Conservation (phyloP, 805 yeast genomes). For the Yamadazyma laniorum region DNA sequence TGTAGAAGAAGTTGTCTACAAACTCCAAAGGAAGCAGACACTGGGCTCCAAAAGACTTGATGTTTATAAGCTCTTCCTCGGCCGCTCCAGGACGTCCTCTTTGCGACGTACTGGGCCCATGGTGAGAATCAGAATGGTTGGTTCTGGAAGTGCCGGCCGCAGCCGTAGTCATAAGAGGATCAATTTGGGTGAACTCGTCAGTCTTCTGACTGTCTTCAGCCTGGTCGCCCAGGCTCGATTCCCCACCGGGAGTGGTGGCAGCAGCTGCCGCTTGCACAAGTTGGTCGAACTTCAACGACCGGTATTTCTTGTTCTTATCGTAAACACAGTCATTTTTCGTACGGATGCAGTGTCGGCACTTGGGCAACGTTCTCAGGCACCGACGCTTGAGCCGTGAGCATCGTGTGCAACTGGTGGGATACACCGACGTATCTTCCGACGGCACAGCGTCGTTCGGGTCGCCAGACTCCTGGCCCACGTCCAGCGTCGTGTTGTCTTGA, state of each 20-base stretch:
- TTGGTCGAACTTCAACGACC: conserved; percentile 5
- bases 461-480: conserved; percentile 1
- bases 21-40: conserved; percentile 27
- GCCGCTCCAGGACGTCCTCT: neutral
- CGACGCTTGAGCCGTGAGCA: conserved; percentile 42
- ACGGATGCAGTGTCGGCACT: conserved; percentile 33
- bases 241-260: neutral
- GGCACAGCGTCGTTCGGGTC: neutral
- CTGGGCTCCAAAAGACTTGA: conserved; percentile 26
- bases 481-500: too few relatives aligned
- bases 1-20: conserved; percentile 35
- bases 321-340: conserved; percentile 36
- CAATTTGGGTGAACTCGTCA: neutral
- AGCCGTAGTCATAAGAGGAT: neutral
- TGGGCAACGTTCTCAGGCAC: conserved; percentile 37
- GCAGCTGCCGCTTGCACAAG: conserved; percentile 8
- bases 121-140: neutral
- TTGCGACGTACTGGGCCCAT: neutral
- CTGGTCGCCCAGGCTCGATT: neutral
- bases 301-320: conserved; percentile 21
- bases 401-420: conserved; percentile 35
- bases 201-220: neutral
- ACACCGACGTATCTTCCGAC: neutral
- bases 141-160: neutral
- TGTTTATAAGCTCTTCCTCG: conserved; percentile 35